phyloP scores from a whole-genome alignment of 1,284 basidiomycete genomes.

The Takashimella tepidaria region DNA sequence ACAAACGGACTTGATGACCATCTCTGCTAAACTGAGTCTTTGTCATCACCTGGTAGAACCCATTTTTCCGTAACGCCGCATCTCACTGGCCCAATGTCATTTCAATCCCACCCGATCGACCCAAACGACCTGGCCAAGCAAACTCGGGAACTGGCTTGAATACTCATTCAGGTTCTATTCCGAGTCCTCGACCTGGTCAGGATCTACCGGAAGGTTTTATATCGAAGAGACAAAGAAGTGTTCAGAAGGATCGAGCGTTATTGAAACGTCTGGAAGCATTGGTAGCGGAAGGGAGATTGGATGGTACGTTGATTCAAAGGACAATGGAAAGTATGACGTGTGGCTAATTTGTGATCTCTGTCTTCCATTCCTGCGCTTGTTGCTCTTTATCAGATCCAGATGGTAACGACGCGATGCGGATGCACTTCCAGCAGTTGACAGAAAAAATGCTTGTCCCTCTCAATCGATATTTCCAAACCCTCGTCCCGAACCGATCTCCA shows the following conservation, averaged over 20 bases:
- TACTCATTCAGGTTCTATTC: conserved; percentile 1
- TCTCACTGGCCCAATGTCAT: conserved; percentile 86
- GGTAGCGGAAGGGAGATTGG: conserved; percentile 39
- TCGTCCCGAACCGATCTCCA: conserved; percentile 57
- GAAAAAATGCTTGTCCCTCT: conserved; percentile 85
- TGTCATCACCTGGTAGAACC: conserved; percentile 62
- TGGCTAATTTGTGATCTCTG: too few species aligned
- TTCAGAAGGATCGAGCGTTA: conserved; percentile 73
- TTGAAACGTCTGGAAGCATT: conserved; percentile 50
- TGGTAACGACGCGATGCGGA: conserved; percentile 61
- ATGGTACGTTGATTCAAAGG: conserved; percentile 34
- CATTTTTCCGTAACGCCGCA: conserved; percentile 82
- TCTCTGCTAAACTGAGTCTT: too few species aligned
- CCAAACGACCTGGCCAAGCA: conserved; percentile 11
- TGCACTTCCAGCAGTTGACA: conserved; percentile 82
- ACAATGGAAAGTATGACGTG: too few species aligned
- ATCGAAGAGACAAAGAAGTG: conserved; percentile 74
- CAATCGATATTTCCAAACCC: conserved; percentile 84
- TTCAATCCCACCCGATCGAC: conserved; percentile 29
- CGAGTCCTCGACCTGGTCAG: conserved; percentile 1
- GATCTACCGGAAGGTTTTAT: conserved; percentile 64
- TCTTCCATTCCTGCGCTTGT: too few species aligned
- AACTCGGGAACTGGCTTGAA: conserved; percentile 17
- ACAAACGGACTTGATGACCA: conserved; percentile 1
- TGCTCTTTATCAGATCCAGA: conserved; percentile 47